These are phyloP conservation scores for Hordeum vulgare DNA, from an alignment of 176 grass and related monocot genomes.

Conservation along the genomic window DNA sequence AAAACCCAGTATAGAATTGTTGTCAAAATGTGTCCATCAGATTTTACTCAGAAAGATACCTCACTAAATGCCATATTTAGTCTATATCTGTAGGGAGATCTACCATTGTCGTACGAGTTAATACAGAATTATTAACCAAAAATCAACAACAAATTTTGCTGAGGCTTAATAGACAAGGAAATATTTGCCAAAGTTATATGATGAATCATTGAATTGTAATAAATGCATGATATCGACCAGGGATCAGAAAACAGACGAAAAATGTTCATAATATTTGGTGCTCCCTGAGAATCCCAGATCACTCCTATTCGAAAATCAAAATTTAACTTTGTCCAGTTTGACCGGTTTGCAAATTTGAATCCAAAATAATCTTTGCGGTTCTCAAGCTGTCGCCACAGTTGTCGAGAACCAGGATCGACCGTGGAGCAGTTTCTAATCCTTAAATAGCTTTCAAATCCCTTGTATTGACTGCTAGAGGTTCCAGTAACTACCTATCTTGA, in stretches of 20 bases:
- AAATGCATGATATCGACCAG: neutral
- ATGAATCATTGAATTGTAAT: neutral
- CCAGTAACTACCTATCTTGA: neutral
- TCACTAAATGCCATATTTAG: neutral
- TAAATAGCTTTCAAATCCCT: neutral
- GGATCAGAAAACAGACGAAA: neutral
- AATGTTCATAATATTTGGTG: neutral
- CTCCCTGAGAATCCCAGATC: neutral
- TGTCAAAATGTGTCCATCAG: neutral
- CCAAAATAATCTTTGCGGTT: neutral
- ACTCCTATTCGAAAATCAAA: neutral
- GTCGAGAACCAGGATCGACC: neutral
- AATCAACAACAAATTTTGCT: constrained; percentile 8
- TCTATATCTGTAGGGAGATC: neutral
- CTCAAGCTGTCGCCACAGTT: neutral
- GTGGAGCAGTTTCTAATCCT: neutral
- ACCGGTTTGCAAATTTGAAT: neutral
- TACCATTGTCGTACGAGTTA: neutral
- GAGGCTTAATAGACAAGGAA: neutral
- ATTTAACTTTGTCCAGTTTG: neutral
- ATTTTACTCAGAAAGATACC: neutral
- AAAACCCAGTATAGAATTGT: constrained; percentile 9
- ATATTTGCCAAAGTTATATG: neutral
- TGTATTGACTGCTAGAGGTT: neutral
- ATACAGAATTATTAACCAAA: constrained; percentile 2